Evolutionary conservation across 192 early-diverging fungal species (phyloP).

Genomic region (Coemansia biformis): DNA sequence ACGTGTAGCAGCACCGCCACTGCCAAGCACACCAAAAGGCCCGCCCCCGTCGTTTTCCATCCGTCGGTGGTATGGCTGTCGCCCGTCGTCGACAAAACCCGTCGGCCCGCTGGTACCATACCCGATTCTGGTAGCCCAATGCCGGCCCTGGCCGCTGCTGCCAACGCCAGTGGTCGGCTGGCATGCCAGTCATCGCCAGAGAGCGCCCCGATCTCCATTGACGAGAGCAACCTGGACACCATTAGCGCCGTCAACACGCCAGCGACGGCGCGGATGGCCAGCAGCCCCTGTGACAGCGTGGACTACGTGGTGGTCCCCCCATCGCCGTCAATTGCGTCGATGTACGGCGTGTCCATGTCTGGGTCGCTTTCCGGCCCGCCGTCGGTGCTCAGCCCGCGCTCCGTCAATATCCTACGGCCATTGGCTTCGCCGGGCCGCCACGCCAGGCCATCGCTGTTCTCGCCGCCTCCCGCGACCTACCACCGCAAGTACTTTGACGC

Average conservation of each 20-base stretch:
- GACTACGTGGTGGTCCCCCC: slow-evolving; percentile 48
- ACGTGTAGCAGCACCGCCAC: slow-evolving; percentile 3
- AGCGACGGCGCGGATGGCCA: slow-evolving; percentile 22
- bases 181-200: slow-evolving; percentile 7
- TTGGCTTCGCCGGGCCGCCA: slow-evolving; percentile 23
- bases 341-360: slow-evolving; percentile 22
- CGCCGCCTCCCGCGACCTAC: slow-evolving; percentile 10
- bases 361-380: slow-evolving; percentile 18
- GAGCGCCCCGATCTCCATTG: slow-evolving; percentile 12
- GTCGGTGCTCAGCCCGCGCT: slow-evolving; percentile 22
- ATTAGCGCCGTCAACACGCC: slow-evolving; percentile 25
- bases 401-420: slow-evolving; percentile 17
- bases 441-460: slow-evolving; percentile 30
- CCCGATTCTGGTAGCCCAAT: too few species aligned
- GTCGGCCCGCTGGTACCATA: too few species aligned
- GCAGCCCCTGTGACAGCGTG: slow-evolving; percentile 41
- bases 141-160: too few species aligned
- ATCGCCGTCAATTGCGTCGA: slow-evolving; percentile 42
- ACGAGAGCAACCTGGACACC: slow-evolving; percentile 19
- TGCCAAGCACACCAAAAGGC: slow-evolving; percentile 3
- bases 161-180: too few species aligned
- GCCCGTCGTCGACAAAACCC: slow-evolving; percentile 23
- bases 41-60: slow-evolving; percentile 9
- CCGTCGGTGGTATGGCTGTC: slow-evolving; percentile 20
- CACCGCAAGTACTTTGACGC: slow-evolving; percentile 29